phyloP scores from a whole-genome alignment of 164 flowering plant genomes.

The Cinnamomum micranthum region DNA sequence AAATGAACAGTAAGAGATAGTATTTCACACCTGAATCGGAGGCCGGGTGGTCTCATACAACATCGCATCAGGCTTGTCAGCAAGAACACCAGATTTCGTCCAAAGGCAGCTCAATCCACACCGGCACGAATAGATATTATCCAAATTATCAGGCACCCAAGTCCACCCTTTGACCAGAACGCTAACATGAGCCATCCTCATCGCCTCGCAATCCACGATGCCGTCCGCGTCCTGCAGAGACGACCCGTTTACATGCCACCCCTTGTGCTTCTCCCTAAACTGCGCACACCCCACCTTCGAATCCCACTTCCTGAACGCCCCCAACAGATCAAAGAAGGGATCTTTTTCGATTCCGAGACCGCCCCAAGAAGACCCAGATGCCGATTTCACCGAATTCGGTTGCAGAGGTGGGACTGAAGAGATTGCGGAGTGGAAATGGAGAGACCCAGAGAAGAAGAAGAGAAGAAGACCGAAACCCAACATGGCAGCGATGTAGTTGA shows the following conservation, averaged over 20 bases:
- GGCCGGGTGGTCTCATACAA: slow-evolving; percentile 87
- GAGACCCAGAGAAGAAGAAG: slow-evolving; percentile 55
- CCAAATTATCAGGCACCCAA: slow-evolving; percentile 99
- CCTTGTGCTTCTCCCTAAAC: slow-evolving; percentile 48
- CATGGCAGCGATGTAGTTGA: slow-evolving; percentile 50
- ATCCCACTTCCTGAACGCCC: slow-evolving; percentile 82
- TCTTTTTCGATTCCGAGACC: slow-evolving; percentile 20
- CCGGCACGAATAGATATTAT: slow-evolving; percentile 71
- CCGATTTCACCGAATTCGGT: slow-evolving; percentile 3
- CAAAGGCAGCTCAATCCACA: slow-evolving; percentile 97
- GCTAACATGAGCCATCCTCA: slow-evolving; percentile 70
- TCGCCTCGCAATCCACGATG: slow-evolving; percentile 36
- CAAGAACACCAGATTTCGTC: slow-evolving; percentile 91
- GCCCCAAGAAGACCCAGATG: neutral
- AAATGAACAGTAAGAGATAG: neutral
- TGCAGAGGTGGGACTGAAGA: slow-evolving; percentile 28
- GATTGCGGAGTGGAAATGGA: slow-evolving; percentile 50
- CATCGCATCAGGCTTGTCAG: slow-evolving; percentile 88
- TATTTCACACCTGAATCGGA: slow-evolving; percentile 51
- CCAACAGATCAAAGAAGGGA: slow-evolving; percentile 61
- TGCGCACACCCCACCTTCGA: slow-evolving; percentile 67
- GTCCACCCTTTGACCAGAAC: slow-evolving; percentile 98
- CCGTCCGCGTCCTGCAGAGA: slow-evolving; percentile 44
- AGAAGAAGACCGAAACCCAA: slow-evolving; percentile 39
- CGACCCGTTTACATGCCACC: slow-evolving; percentile 16